Evolutionary conservation across 2,329 filamentous ascomycete genomes (phyloP), one percentile per base, ranked within the genome.

Genomic region (Westerdykella aurantiaca): DNA sequence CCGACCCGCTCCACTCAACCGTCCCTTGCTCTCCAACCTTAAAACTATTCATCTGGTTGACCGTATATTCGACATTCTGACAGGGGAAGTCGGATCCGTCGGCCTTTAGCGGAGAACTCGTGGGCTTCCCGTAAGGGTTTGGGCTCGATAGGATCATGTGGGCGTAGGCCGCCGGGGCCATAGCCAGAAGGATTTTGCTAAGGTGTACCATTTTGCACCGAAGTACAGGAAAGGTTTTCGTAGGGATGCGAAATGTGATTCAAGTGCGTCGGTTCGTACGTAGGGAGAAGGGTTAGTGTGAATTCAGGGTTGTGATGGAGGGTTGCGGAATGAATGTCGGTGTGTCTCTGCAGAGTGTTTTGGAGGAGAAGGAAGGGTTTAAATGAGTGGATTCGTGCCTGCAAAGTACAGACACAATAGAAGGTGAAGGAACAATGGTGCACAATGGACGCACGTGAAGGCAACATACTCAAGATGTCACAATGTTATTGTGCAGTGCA

Each of bases 101-200:
- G 0, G 66, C 45, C 0, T 39, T 38, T 4, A 96, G 74, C 1
- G 90, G 90, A 3, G 70, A 71, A 68, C 85, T 91, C 22, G 69
- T 69, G 7, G 49, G 51, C 12, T 41, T 31, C 10, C 69, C 69
- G 48, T 81, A 95, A 0, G 88, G 88, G 11, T 76, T 67, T 0
- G 91, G 90, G 9, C 69, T 74, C 43, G 57, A 69, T 77, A 96
- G 83, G 31, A 79, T 71, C 77, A 95, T 86, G 67, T 97, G 91
- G 35, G 82, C 86, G 39, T 78, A 77, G 56, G 74, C 78, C 39
- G 77, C 46, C 76, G 57, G 72, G 50, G 76, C 76, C 63, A 86
- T 66, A 60, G 66, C 59, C 39, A 60, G 52, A 37, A 61, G 37
- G 45, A 50, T 47, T 9, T 47, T 13, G 14, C 25, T 51, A 18